phyloP scores from a whole-genome alignment of 495 filamentous ascomycete genomes.

The Parathielavia appendiculata region DNA sequence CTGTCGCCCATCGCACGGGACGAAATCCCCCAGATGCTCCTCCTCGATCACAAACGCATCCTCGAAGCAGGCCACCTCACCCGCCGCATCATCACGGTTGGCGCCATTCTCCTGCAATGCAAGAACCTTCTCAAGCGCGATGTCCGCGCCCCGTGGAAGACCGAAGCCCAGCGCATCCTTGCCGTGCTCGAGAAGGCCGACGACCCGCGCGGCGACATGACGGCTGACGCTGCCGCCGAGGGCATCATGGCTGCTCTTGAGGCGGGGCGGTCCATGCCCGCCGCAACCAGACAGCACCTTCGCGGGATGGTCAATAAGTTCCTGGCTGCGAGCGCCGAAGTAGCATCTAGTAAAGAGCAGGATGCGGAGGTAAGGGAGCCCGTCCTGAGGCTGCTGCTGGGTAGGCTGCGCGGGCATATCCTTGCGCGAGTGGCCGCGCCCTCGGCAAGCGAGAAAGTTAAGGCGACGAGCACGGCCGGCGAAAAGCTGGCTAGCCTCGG shows the following conservation, averaged over 20 bases:
- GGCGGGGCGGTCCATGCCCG: constrained; percentile 73
- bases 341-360: constrained; percentile 22
- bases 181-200: constrained; percentile 43
- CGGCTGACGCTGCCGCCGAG: constrained; percentile 51
- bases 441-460: constrained; percentile 74
- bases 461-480: constrained; percentile 72
- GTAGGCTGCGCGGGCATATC: constrained; percentile 67
- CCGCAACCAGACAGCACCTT: constrained; percentile 55
- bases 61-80: constrained; percentile 59
- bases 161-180: constrained; percentile 73
- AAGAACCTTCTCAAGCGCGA: constrained; percentile 96
- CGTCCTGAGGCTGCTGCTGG: constrained; percentile 74
- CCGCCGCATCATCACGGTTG: constrained; percentile 70
- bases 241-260: constrained; percentile 75
- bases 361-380: constrained; percentile 62
- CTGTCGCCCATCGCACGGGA: constrained; percentile 48
- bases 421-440: constrained; percentile 68
- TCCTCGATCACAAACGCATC: constrained; percentile 70
- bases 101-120: constrained; percentile 78
- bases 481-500: constrained; percentile 77
- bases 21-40: constrained; percentile 77
- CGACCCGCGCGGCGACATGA: constrained; percentile 43
- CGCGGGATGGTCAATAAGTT: constrained; percentile 49
- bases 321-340: constrained; percentile 38
- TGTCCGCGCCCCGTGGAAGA: constrained; percentile 82